These are phyloP conservation scores for Aspergillus thermomutatus DNA, from an alignment of 2,329 filamentous ascomycete species.

Conservation along the genomic window DNA sequence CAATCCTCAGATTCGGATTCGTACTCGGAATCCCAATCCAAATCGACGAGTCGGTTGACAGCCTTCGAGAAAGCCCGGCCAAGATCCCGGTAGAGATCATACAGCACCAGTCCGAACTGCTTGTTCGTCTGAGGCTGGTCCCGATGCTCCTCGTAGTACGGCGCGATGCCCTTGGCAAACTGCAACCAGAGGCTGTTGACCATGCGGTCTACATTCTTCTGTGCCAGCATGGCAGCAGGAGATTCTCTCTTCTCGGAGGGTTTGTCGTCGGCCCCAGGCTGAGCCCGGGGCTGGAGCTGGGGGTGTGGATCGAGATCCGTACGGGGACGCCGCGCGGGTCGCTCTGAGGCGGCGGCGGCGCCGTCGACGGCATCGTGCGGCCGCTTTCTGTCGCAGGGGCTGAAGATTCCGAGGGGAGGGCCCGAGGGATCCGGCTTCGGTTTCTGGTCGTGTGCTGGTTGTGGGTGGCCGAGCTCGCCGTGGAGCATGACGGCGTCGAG, in stretches of 20 bases:
- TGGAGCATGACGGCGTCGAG: background rate
- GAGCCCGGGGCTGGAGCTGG: background rate
- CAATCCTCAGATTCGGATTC: background rate
- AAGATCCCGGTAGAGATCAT: background rate
- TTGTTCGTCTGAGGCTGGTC: background rate
- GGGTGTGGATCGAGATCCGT: background rate
- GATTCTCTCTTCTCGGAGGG: conserved; percentile 1
- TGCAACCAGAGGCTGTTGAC: background rate
- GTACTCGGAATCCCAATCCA: background rate
- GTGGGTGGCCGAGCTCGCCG: background rate
- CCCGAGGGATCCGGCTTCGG: background rate
- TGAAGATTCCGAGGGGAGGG: background rate
- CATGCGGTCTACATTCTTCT: background rate
- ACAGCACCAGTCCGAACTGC: background rate
- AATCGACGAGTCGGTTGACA: background rate
- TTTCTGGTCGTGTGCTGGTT: background rate
- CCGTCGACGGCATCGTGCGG: conserved; percentile 9
- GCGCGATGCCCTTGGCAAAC: background rate
- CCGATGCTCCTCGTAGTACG: background rate
- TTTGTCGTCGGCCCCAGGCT: conserved; percentile 5
- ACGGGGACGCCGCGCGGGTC: conserved; percentile 11
- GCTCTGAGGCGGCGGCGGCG: conserved; percentile 4
- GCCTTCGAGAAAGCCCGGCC: background rate
- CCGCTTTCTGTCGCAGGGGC: conserved; percentile 5
- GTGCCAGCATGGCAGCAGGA: background rate